Base-by-base conservation (phyloP, 1,284 basidiomycete species). In the Leccinum holopus region DNA sequence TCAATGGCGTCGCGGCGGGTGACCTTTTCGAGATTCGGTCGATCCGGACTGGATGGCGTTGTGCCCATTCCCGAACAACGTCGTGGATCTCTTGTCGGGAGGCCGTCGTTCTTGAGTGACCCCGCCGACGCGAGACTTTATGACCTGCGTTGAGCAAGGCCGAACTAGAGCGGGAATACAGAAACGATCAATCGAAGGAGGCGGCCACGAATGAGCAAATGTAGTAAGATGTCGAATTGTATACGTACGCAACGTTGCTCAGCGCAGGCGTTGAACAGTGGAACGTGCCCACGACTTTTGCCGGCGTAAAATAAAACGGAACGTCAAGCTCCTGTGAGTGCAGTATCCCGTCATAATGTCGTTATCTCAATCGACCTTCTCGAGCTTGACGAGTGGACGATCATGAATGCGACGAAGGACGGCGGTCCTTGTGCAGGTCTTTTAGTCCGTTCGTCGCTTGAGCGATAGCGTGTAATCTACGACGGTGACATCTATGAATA, bases 271-370 rank as follows among this genome's bases (percentile, higher is more conserved):
- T 90, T 21, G 80, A 79, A 67, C 89, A 91, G 69, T 95, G 92
- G 78, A 97, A 96, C 65, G 87, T 82, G 61, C 94, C 88, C 0
- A 93, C 84, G 3, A 98, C 77, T 71, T 86, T 90, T 33, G 87
- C 84, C 0, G 95, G 93, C 0, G 94, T 95, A 73, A 98, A 98
- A 79, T 95, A 99, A 78, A 98, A 98, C 0, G 90, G 90, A 5
- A 80, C 79, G 12, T 85, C 78, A 10, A 97, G 78, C 80, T 97
- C 94, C 94, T 97, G 65, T 4, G 12, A 35, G 2, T 12, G 49
- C 9, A 5, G 39, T 14, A n/a, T 62, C 28, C 28, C 49, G 30
- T 67, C 39, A 57, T 32, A 55, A 47, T 62, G 8, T 18, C 28
- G 28, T 28, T 28, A 28, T 6, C 28, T 28, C 28, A 28, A 28